A percentile compares a stretch with the other conserved stretches of the same genome.
phyloP scores from a whole-genome alignment of 2,329 filamentous ascomycete species.

The Hymenoscyphus albidus region DNA sequence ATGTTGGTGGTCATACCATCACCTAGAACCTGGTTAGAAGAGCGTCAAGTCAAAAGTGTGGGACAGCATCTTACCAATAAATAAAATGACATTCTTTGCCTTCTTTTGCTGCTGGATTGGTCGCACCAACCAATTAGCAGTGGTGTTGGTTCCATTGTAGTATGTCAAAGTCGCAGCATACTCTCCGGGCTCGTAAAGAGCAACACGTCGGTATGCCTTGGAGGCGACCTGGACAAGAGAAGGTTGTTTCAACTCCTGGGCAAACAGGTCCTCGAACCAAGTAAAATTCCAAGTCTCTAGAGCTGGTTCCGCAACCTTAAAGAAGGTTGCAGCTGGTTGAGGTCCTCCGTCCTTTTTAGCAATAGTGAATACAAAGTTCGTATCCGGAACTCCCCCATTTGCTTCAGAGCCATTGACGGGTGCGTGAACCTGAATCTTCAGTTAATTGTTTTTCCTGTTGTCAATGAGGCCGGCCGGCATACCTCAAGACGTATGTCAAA shows the following conservation, averaged over 20 bases:
- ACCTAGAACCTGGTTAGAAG: constrained; percentile 21
- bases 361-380: constrained; percentile 72
- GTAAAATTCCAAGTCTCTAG: constrained; percentile 78
- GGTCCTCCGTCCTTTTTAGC: constrained; percentile 56
- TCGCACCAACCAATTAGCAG: constrained; percentile 73
- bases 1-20: constrained; percentile 72
- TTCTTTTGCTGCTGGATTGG: constrained; percentile 65
- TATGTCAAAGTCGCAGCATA: constrained; percentile 75
- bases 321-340: constrained; percentile 60
- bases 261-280: constrained; percentile 85
- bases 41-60: neutral
- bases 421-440: constrained; percentile 56
- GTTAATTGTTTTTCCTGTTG: neutral
- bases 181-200: constrained; percentile 72
- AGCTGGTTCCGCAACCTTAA: constrained; percentile 64
- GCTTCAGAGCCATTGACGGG: constrained; percentile 78
- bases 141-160: constrained; percentile 67
- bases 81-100: constrained; percentile 82
- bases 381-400: constrained; percentile 63
- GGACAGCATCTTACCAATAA: constrained; percentile 55
- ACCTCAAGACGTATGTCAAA: constrained; percentile 77
- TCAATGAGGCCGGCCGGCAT: constrained; percentile 11
- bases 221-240: constrained; percentile 76
- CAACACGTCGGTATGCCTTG: constrained; percentile 73
- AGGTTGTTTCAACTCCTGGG: constrained; percentile 63